Base-by-base conservation (phyloP, 306 rosid genomes). In the Trifolium dubium region DNA sequence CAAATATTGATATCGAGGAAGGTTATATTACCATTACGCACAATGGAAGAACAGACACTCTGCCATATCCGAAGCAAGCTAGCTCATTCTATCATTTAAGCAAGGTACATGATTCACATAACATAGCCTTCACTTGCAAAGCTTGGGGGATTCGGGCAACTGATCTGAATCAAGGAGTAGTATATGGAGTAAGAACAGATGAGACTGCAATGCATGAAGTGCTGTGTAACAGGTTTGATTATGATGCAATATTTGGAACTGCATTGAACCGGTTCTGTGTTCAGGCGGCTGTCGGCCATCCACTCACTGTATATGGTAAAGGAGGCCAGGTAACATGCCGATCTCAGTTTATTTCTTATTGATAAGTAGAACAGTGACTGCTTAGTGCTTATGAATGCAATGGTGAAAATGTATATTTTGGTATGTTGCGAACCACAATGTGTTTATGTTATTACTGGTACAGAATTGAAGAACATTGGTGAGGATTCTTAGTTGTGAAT, bases 131-230 rank as follows among this genome's bases (percentile, higher is more conserved):
- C 81, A 91, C 98, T 86, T 94, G 98, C 92, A 91, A 94, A 83
- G 98, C 97, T 80, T 94, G 97, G 98, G 98, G 96, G 37, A 85
- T 94, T 76, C 87, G 97, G 79, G 98, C 98, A 30, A 94, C 97
- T 31, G 97, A 93, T 78, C 86, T 93, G 58, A 93, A 93, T 76
- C 98, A 93, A 85, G 98, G 98, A 74, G 98, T 93, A 5, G 98
- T 93, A 31, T 93, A 93, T 69, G 98, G 98, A 23, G 82, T 91
- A 63, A 87, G 81, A 79, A 93, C 98, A 5, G 89, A 87, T 40
- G 98, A 91, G 83, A 93, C 97, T 14, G 92, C 77, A 23, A 84
- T 89, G 94, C 96, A 93, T 61, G 98, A 91, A 75, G 92, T 87
- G 71, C 88, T 91, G 49, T 73, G 58, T 69, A 93, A 93, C 80